Conservation (phyloP, 176 grass and related monocot species). For the Luzula sylvatica region DNA sequence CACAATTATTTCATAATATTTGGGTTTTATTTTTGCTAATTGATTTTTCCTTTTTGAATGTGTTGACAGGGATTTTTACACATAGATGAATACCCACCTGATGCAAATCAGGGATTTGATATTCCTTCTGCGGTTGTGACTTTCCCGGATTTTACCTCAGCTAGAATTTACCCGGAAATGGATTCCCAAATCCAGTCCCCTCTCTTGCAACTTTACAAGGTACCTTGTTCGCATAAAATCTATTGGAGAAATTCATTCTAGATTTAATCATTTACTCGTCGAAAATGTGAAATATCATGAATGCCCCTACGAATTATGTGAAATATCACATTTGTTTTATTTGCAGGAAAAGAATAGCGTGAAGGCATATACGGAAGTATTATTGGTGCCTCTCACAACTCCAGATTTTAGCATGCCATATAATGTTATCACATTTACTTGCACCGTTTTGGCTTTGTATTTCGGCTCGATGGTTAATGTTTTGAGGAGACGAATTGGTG, state of each 20-base stretch:
- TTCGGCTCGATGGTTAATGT: conserved; percentile 89
- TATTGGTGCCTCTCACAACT: conserved; percentile 94
- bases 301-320: no score
- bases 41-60: neutral
- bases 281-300: no score
- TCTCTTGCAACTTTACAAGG: conserved; percentile 63
- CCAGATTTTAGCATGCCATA: conserved; percentile 99
- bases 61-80: conserved; percentile 85
- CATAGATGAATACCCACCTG: conserved; percentile 98
- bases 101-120: conserved; percentile 99
- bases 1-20: conserved; percentile 12
- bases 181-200: conserved; percentile 32
- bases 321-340: neutral
- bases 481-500: conserved; percentile 63
- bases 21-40: conserved; percentile 1
- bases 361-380: conserved; percentile 83
- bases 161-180: conserved; percentile 46
- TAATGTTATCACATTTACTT: conserved; percentile 98
- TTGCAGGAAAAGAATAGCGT: conserved; percentile 65
- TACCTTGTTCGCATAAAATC: conserved; percentile 19
- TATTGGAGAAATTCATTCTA: neutral
- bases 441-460: conserved; percentile 90
- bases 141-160: conserved; percentile 80
- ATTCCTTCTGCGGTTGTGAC: conserved; percentile 94
- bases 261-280: no score